Evolutionary conservation across 495 filamentous ascomycete genomes (phyloP), one percentile per base, ranked within the genome.

Genomic region (Aspergillus diversus): DNA sequence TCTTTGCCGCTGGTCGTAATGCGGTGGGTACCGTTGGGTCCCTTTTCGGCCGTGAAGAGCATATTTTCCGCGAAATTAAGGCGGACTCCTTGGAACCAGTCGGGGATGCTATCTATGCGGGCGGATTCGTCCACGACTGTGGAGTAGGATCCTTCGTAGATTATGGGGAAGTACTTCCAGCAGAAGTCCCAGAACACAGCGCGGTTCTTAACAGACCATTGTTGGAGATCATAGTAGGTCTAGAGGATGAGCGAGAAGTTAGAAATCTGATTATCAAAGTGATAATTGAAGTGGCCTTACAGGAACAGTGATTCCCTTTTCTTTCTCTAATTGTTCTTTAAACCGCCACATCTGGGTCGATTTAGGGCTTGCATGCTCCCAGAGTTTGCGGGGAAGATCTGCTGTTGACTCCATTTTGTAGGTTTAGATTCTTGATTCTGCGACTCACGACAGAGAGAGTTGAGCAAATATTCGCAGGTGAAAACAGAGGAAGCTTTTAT

Each of bases 31-130:
- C 47, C 60, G 48, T 57, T 17, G n/a, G 60, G 16, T 13, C 34
- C 17, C 43, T 63, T 60, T n/a, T 46, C 17, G 7, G 58, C 61
- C 1, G 71, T 71, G 59, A 76, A 79, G 15, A 95, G 82, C 27
- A 93, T 75, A 66, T 95, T 95, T 76, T 93, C 89, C 4, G 91
- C 90, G 66, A 92, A 93, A 67, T 95, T 95, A 51, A 93, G 75
- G 27, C 78, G 83, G 4, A 90, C 79, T 4, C 87, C 90, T 7
- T 81, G 67, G 52, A 79, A 79, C 80, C 63, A 70, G 46, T 53
- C 51, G 8, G 68, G 68, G 48, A 65, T 56, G 31, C 80, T 79
- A 64, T 92, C 87, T 66, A 94, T 90, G 37, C 85, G 83, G 16
- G 80, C 80, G 34, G 70, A 79, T 67, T 91, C 85, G 69, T 93